These are phyloP conservation scores for Eremothecium cymbalariae DNA, from an alignment of 1,139 yeast genomes.

Conservation along the genomic window DNA sequence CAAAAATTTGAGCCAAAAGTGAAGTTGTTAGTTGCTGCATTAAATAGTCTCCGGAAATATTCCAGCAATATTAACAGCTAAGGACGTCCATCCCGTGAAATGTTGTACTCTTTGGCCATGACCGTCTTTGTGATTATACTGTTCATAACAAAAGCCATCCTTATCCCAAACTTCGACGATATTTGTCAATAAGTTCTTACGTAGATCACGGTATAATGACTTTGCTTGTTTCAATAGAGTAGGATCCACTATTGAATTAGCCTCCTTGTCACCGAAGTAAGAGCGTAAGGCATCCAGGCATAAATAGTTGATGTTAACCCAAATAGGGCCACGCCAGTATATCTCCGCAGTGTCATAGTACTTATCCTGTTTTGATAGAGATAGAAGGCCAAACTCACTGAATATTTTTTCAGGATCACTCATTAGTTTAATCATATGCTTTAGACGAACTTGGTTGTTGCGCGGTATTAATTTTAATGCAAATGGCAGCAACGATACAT, in stretches of 20 bases:
- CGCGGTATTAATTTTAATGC: slow-evolving; percentile 58
- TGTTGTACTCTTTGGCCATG: slow-evolving; percentile 75
- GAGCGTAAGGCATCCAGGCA: slow-evolving; percentile 59
- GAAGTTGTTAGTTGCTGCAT: no score
- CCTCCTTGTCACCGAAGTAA: slow-evolving; percentile 36
- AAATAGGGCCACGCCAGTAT: slow-evolving; percentile 93
- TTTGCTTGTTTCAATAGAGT: slow-evolving; percentile 33
- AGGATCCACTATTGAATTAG: slow-evolving; percentile 15
- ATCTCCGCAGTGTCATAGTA: slow-evolving; percentile 73
- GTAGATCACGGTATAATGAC: slow-evolving; percentile 47
- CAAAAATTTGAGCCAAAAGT: no score
- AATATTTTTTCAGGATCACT: slow-evolving; percentile 68
- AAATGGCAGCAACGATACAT: slow-evolving; percentile 80
- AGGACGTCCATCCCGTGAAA: slow-evolving; percentile 90
- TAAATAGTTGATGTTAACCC: slow-evolving; percentile 88
- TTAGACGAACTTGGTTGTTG: slow-evolving; percentile 41
- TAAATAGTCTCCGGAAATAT: slow-evolving; percentile 48
- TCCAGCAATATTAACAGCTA: slow-evolving; percentile 69
- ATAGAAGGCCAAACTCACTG: slow-evolving; percentile 73
- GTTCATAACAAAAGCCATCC: slow-evolving; percentile 88
- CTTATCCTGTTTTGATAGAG: slow-evolving; percentile 62
- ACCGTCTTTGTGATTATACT: slow-evolving; percentile 74
- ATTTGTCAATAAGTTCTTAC: slow-evolving; percentile 61
- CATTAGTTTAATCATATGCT: slow-evolving; percentile 47
- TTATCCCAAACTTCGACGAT: slow-evolving; percentile 58